Percentiles rank a stretch among this genome's conserved stretches.
phyloP scores from a whole-genome alignment of 495 filamentous ascomycete species.

The Aspergillus leporis region DNA sequence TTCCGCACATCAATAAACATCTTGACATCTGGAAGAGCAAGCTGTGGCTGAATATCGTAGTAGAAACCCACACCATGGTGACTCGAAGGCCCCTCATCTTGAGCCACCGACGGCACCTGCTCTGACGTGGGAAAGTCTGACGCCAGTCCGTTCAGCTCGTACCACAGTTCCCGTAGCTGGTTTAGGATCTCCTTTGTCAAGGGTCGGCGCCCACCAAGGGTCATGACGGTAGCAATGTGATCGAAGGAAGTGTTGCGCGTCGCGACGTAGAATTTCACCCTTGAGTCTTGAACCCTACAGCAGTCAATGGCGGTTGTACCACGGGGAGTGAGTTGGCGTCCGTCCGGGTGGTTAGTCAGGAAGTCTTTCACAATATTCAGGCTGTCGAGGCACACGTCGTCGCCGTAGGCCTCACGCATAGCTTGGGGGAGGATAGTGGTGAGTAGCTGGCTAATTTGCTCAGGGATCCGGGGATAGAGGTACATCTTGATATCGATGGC shows the following conservation, averaged over 20 bases:
- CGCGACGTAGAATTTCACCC: constrained; percentile 12
- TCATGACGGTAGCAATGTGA: constrained; percentile 12
- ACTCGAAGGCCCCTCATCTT: background rate
- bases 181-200: background rate
- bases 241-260: constrained; percentile 9
- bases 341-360: background rate
- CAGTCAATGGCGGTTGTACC: constrained; percentile 13
- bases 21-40: constrained; percentile 9
- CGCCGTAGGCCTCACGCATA: constrained; percentile 14
- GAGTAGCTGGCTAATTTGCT: constrained; percentile 6
- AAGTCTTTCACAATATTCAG: constrained; percentile 8
- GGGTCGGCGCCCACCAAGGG: constrained; percentile 6
- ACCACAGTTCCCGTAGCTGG: constrained; percentile 14
- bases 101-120: background rate
- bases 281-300: constrained; percentile 5
- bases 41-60: constrained; percentile 9
- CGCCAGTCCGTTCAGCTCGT: constrained; percentile 1
- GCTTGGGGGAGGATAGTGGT: constrained; percentile 6
- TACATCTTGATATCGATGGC: constrained; percentile 7
- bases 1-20: constrained; percentile 5
- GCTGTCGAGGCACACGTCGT: constrained; percentile 9
- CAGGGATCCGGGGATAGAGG: background rate
- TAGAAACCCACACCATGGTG: constrained; percentile 7
- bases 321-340: constrained; percentile 3
- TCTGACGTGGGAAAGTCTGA: constrained; percentile 11